phyloP scores from a whole-genome alignment of 257 asterid species.

The Gardenia jasminoides region DNA sequence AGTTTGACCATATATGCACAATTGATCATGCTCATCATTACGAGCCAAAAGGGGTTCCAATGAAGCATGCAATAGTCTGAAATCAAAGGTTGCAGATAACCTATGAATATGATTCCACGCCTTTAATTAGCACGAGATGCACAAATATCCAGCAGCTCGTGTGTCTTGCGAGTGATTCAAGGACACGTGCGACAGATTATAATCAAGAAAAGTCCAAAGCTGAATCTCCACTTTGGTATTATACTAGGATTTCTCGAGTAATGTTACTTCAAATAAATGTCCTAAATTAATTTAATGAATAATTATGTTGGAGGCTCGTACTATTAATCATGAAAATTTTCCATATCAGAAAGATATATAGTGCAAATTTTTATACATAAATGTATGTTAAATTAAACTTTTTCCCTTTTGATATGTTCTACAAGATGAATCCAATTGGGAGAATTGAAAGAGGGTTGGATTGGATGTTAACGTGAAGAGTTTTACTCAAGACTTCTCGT shows the following conservation, averaged over 20 bases:
- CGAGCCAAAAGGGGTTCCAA: not conserved
- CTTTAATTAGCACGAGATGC: conserved; percentile 7
- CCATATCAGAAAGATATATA: too few relatives aligned
- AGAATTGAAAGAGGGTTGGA: too few relatives aligned
- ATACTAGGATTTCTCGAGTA: not conserved
- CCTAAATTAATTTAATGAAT: too few relatives aligned
- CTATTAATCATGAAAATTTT: too few relatives aligned
- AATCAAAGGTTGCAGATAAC: not conserved
- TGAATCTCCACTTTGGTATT: not conserved
- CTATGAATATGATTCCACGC: not conserved
- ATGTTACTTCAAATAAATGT: too few relatives aligned
- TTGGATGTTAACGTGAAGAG: too few relatives aligned
- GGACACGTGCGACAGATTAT: not conserved
- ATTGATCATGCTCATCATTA: not conserved
- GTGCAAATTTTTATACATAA: too few relatives aligned
- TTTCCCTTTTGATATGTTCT: too few relatives aligned
- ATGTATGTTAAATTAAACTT: too few relatives aligned
- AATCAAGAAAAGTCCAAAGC: not conserved
- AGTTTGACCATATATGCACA: not conserved
- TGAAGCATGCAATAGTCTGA: not conserved
- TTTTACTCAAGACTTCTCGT: too few relatives aligned
- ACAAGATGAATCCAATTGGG: too few relatives aligned
- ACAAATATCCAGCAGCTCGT: not conserved
- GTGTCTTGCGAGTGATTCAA: not conserved
- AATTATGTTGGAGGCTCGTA: too few relatives aligned